Percentiles rank a stretch among this genome's conserved stretches.
phyloP scores from a whole-genome alignment of 2,329 filamentous ascomycete species.

The Phaeophleospora eucalypticola region DNA sequence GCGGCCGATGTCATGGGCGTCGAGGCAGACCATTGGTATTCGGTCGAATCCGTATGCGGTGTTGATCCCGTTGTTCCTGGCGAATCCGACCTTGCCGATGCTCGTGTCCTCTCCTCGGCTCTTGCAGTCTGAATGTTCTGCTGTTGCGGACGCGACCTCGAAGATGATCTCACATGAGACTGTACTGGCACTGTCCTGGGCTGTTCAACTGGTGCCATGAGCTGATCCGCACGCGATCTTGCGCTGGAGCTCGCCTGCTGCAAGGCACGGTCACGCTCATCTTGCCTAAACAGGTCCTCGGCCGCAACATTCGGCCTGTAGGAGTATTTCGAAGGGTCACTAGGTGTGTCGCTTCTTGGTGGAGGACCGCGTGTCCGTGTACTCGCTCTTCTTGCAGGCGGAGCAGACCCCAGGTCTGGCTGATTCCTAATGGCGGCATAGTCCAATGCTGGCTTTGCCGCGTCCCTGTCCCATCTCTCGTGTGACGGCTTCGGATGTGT shows the following conservation, averaged over 20 bases:
- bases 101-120: conserved; percentile 29
- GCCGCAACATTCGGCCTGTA: conserved; percentile 15
- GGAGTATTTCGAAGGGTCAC: conserved; percentile 17
- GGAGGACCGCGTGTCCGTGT: conserved; percentile 7
- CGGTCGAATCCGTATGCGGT: conserved; percentile 40
- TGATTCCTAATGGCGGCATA: conserved; percentile 31
- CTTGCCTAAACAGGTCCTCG: conserved; percentile 23
- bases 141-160: neutral
- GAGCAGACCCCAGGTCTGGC: conserved; percentile 7
- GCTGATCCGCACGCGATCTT: conserved; percentile 25
- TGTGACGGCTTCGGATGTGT: conserved; percentile 36
- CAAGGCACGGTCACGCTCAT: conserved; percentile 4
- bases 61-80: conserved; percentile 35
- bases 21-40: conserved; percentile 37
- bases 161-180: neutral
- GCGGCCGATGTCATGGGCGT: conserved; percentile 42
- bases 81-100: conserved; percentile 23
- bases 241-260: conserved; percentile 4
- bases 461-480: conserved; percentile 31
- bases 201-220: conserved; percentile 21
- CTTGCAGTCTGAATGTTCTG: conserved; percentile 27
- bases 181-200: neutral
- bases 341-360: conserved; percentile 7
- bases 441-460: conserved; percentile 30
- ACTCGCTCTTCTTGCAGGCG: conserved; percentile 9